Evolutionary conservation across 2,329 filamentous ascomycete species (phyloP).

Genomic region (Colletotrichum tofieldiae): DNA sequence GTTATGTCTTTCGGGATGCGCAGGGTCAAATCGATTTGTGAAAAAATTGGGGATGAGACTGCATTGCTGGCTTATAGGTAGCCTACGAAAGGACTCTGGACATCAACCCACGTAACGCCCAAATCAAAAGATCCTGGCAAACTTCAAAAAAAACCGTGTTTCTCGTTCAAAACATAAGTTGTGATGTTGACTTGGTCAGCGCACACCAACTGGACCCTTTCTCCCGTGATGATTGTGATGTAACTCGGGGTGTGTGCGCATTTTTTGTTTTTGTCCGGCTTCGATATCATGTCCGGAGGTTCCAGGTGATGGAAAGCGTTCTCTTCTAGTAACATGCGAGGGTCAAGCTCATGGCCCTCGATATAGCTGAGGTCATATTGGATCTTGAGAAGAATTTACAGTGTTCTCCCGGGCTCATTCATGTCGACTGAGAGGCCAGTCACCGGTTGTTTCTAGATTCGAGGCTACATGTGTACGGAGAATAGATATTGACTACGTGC

Average conservation of each 20-base stretch:
- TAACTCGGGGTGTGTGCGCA: neutral
- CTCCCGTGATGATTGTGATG: constrained; percentile 6
- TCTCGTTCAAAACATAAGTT: constrained; percentile 3
- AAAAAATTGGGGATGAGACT: constrained; percentile 44
- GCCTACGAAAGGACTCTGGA: constrained; percentile 56
- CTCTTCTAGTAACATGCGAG: neutral
- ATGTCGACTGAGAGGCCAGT: neutral
- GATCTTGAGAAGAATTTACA: neutral
- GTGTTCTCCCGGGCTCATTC: neutral
- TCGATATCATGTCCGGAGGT: neutral
- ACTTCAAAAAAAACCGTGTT: constrained; percentile 37
- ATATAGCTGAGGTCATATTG: neutral
- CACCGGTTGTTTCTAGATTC: neutral
- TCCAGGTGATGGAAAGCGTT: neutral
- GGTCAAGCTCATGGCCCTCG: neutral
- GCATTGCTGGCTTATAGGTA: constrained; percentile 56
- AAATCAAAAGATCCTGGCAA: constrained; percentile 50
- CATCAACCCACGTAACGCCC: constrained; percentile 56
- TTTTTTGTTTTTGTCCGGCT: neutral
- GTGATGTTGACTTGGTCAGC: constrained; percentile 25
- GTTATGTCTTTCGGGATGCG: constrained; percentile 61
- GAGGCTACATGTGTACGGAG: neutral
- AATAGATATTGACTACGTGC: neutral
- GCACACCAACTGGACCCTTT: neutral
- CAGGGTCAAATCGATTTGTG: constrained; percentile 50